Evolutionary conservation across 169 alveolate species (phyloP).

Genomic region (Plasmodium gonderi): DNA sequence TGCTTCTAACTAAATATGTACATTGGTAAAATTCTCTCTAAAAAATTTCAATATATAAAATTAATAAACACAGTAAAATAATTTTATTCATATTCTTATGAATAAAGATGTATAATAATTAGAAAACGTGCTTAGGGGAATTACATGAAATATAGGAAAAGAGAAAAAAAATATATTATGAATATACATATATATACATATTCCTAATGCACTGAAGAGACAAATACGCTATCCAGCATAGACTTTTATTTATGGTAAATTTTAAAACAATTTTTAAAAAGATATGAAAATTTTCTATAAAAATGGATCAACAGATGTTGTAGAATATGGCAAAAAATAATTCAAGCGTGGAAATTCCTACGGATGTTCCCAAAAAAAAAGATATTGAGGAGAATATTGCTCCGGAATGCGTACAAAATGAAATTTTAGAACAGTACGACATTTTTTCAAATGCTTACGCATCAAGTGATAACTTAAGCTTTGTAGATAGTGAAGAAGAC

Average conservation of each 20-base stretch:
- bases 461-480: conserved; percentile 63
- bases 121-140: neutral
- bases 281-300: neutral
- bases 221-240: neutral
- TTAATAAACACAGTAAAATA: neutral
- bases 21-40: neutral
- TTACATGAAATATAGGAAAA: neutral
- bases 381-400: conserved; percentile 13
- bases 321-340: conserved; percentile 26
- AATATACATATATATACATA: neutral
- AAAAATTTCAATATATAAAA: neutral
- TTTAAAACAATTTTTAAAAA: neutral
- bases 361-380: conserved; percentile 15
- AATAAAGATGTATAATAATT: neutral
- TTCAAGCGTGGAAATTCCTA: neutral
- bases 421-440: conserved; percentile 64
- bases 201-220: neutral
- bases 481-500: conserved; percentile 73
- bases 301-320: neutral
- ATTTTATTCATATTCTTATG: neutral
- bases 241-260: neutral
- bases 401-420: conserved; percentile 42
- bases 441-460: conserved; percentile 59
- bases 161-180: neutral
- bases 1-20: neutral